Conservation (phyloP, 768 basidiomycete genomes). For the Crucibulum laeve region DNA sequence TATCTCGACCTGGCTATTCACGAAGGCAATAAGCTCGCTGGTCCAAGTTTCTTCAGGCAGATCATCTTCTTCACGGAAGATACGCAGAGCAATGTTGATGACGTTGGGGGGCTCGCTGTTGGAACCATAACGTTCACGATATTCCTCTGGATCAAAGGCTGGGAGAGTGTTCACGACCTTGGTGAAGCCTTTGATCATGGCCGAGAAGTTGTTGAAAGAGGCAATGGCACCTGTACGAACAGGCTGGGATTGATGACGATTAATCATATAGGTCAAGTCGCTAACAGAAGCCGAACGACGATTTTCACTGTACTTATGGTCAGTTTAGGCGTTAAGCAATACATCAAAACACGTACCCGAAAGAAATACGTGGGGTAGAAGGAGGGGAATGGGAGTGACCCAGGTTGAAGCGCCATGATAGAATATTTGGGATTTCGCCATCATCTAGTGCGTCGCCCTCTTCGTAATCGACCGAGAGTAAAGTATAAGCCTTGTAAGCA, state of each 20-base stretch:
- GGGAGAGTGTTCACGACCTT: slow-evolving; percentile 74
- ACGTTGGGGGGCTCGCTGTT: slow-evolving; percentile 84
- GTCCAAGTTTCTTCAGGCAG: slow-evolving; percentile 76
- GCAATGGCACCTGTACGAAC: slow-evolving; percentile 88
- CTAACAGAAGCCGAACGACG: slow-evolving; percentile 90
- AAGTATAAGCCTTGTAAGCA: slow-evolving; percentile 89
- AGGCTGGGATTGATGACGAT: slow-evolving; percentile 82
- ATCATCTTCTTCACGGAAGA: slow-evolving; percentile 79
- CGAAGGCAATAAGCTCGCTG: slow-evolving; percentile 61
- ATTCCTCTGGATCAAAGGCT: slow-evolving; percentile 66
- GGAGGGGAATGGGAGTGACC: slow-evolving; percentile 86
- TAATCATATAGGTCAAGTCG: slow-evolving; percentile 91
- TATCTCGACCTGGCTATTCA: slow-evolving; percentile 62
- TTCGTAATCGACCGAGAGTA: slow-evolving; percentile 92
- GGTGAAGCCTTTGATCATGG: slow-evolving; percentile 69
- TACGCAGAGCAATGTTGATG: slow-evolving; percentile 87
- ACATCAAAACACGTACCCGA: slow-evolving; percentile 31
- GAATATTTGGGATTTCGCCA: slow-evolving; percentile 72
- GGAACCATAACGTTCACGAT: slow-evolving; percentile 68
- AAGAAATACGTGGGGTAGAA: slow-evolving; percentile 66
- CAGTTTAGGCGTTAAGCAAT: neutral
- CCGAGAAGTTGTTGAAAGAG: slow-evolving; percentile 74
- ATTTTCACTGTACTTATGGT: slow-evolving; percentile 38
- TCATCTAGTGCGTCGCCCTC: slow-evolving; percentile 85
- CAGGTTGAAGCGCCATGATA: slow-evolving; percentile 96